Evolutionary conservation across 1,284 basidiomycete species (phyloP).

Genomic region (Boletus semigastroideus): DNA sequence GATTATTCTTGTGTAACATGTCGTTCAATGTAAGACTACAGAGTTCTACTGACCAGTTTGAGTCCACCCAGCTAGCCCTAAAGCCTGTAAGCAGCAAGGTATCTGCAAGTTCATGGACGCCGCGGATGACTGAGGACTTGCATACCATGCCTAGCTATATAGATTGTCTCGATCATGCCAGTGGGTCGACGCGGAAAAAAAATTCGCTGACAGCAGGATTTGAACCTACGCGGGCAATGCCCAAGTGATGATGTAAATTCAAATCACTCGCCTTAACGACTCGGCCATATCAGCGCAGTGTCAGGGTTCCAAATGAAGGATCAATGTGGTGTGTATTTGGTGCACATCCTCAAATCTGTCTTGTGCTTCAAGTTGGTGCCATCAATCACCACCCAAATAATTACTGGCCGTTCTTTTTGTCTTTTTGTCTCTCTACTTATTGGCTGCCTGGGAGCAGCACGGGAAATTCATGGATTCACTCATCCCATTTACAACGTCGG

Average conservation of each 20-base stretch:
- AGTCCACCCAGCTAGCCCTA: constrained; percentile 69
- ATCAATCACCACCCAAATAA: constrained; percentile 12
- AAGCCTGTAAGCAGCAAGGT: constrained; percentile 58
- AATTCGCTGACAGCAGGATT: constrained; percentile 74
- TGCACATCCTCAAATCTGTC: background rate
- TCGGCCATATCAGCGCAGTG: constrained; percentile 69
- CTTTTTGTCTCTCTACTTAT: constrained; percentile 32
- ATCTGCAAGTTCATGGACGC: no score
- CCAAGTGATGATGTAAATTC: constrained; percentile 71
- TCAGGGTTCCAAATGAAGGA: background rate
- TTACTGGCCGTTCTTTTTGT: constrained; percentile 26
- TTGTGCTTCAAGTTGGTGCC: background rate
- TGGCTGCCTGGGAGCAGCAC: constrained; percentile 38
- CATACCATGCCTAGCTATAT: constrained; percentile 76
- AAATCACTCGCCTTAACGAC: constrained; percentile 83
- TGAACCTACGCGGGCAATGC: constrained; percentile 75
- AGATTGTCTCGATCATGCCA: constrained; percentile 68
- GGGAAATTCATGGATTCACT: constrained; percentile 77
- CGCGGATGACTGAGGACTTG: constrained; percentile 11
- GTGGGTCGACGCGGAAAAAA: constrained; percentile 20
- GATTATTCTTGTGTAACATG: constrained; percentile 4
- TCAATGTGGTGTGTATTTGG: background rate
- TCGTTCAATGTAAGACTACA: background rate
- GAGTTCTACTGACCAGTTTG: constrained; percentile 50
- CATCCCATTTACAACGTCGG: constrained; percentile 96